phyloP scores from a whole-genome alignment of 164 flowering plant genomes.

The Kalanchoe fedtschenkoi region DNA sequence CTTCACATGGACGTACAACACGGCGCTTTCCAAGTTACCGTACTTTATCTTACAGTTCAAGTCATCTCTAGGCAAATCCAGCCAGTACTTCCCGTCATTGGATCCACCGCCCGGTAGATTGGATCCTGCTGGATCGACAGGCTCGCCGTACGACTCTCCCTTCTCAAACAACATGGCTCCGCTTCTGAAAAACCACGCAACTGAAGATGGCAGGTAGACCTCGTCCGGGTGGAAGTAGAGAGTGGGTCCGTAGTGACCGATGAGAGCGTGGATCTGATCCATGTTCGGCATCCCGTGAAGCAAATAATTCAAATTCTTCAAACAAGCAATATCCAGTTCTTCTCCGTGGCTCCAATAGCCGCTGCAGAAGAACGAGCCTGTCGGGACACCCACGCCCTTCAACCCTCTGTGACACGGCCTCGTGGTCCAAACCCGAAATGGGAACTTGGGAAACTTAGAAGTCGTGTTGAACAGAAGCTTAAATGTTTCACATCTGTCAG shows the following conservation, averaged over 20 bases:
- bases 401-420: slow-evolving; percentile 29
- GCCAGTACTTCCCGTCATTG: slow-evolving; percentile 35
- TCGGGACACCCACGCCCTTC: slow-evolving; percentile 22
- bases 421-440: slow-evolving; percentile 25
- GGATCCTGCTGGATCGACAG: slow-evolving; percentile 22
- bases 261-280: slow-evolving; percentile 30
- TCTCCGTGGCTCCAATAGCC: slow-evolving; percentile 8
- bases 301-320: slow-evolving; percentile 25
- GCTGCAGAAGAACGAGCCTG: slow-evolving; percentile 35
- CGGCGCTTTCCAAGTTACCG: slow-evolving; percentile 35
- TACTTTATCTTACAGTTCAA: slow-evolving; percentile 15
- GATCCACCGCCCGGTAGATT: slow-evolving; percentile 27
- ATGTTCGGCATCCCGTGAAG: slow-evolving; percentile 36
- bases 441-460: slow-evolving; percentile 13
- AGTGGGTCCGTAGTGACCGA: slow-evolving; percentile 31
- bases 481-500: slow-evolving; percentile 24
- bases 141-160: slow-evolving; percentile 15
- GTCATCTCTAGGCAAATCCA: slow-evolving; percentile 29
- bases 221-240: slow-evolving; percentile 43
- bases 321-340: slow-evolving; percentile 18
- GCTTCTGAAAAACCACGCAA: slow-evolving; percentile 36
- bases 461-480: slow-evolving; percentile 10
- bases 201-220: slow-evolving; percentile 33
- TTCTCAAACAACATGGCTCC: slow-evolving; percentile 27
- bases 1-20: slow-evolving; percentile 39